Evolutionary conservation across 345 rosid genomes (phyloP), one percentile per base, ranked within the genome.

Genomic region (Camelina neglecta): DNA sequence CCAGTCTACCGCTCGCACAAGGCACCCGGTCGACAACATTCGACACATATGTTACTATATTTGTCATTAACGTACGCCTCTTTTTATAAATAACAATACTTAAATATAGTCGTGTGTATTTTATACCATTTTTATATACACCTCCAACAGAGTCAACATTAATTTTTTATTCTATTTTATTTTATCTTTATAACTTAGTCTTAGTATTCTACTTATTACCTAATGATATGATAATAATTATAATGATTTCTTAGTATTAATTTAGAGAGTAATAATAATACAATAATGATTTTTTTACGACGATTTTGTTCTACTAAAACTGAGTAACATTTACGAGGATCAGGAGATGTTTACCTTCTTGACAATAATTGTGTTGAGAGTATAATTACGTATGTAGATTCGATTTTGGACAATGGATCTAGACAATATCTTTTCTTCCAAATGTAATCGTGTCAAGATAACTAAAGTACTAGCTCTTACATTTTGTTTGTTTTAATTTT

Each of bases 21-120:
- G 45, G 11, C 55, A 65, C 21, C 33, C 21, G 58, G 4, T 33
- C 5, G 21, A 36, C 60, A 67, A 13, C 71, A 67, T 21, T 53
- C 49, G 9, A 21, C 48, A 39, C 57, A 49, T 44, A 64, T 29
- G 41, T 38, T 60, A 38, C 3, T 60, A 60, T 9, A 59, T 57
- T 33, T 33, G 62, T 57, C 15, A 13, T 55, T 3, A 8, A 26
- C 11, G 18, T 1, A 35, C 38, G 48, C 60, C 36, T 55, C 60
- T 29, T 54, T 5, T 24, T 55, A 20, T 36, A 38, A 10, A 2
- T 2, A 60, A 39, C 13, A 16, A 9, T 16, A 35, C 11, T 4
- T 16, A 5, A 4, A 4, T 33, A 35, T 33, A 8, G 7, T 35
- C 21, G 9, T 58, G 13, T n/a, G 15, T 33, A 57, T 33, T 31